Percentiles rank a stretch among this genome's conserved stretches.
These are phyloP conservation scores for Sphagnum tenellum DNA, from an alignment of 225 moss, liverwort and hornwort genomes.

Conservation along the genomic window DNA sequence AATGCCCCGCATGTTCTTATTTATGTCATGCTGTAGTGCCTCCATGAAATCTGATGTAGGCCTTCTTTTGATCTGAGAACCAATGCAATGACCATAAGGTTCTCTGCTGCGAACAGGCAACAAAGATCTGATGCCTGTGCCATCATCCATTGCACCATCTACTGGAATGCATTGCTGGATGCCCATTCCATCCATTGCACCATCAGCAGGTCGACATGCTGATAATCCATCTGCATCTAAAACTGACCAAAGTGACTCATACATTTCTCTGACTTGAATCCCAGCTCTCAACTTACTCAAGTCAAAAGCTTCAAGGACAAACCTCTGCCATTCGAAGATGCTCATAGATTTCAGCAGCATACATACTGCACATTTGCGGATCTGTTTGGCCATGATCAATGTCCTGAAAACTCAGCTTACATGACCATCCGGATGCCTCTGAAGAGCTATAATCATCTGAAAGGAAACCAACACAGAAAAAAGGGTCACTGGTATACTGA, in stretches of 20 bases:
- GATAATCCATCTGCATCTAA: too few species aligned
- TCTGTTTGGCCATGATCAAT: slow-evolving; percentile 75
- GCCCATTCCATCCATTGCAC: not conserved
- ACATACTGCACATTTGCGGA: slow-evolving; percentile 97
- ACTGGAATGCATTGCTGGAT: not conserved
- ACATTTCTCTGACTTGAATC: too few species aligned
- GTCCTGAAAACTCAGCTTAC: slow-evolving; percentile 39
- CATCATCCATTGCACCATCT: too few species aligned
- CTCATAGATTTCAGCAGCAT: slow-evolving; percentile 87
- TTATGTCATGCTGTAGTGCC: slow-evolving; percentile 79
- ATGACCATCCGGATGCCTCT: slow-evolving; percentile 27
- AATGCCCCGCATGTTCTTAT: slow-evolving; percentile 85
- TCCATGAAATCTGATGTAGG: slow-evolving; percentile 90
- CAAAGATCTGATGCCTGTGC: not conserved
- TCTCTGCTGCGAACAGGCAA: not conserved
- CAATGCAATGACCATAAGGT: not conserved
- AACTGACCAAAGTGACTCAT: too few species aligned
- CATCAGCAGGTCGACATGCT: not conserved
- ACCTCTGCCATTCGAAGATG: slow-evolving; percentile 95
- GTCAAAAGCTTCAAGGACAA: not conserved
- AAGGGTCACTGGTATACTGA: not conserved
- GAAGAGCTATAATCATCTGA: slow-evolving; percentile 15
- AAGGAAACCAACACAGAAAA: slow-evolving; percentile 21
- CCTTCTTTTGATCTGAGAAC: slow-evolving; percentile 54
- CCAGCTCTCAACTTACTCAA: not conserved